phyloP scores from a whole-genome alignment of 176 grass and related monocot species.

The Rhynchospora pubera region DNA sequence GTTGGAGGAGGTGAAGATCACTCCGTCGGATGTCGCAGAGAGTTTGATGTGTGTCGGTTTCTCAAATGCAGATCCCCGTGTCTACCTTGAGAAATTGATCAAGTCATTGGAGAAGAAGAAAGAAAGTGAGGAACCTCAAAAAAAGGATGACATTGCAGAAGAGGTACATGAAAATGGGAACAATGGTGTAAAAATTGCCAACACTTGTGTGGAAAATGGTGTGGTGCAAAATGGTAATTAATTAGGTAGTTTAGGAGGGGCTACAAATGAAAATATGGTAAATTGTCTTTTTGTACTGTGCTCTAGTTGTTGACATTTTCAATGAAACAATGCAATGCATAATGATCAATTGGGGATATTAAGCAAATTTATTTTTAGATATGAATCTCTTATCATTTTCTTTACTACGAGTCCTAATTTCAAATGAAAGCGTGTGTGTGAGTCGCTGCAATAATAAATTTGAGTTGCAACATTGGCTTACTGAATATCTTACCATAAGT shows the following conservation, averaged over 20 bases:
- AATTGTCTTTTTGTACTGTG: background rate
- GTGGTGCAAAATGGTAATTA: background rate
- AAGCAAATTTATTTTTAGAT: too few species aligned
- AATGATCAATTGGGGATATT: too few species aligned
- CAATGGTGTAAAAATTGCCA: background rate
- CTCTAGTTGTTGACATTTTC: too few species aligned
- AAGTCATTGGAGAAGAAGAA: background rate
- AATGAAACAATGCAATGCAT: too few species aligned
- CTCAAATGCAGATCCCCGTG: conserved; percentile 11
- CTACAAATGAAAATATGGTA: background rate
- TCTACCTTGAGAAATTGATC: conserved; percentile 22
- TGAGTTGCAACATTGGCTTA: too few species aligned
- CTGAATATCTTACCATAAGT: too few species aligned
- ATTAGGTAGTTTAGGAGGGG: background rate
- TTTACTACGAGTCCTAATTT: too few species aligned
- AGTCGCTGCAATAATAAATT: too few species aligned
- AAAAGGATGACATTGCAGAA: background rate
- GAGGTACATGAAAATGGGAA: background rate
- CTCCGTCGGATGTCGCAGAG: conserved; percentile 55
- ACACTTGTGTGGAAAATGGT: background rate
- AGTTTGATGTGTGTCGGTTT: conserved; percentile 49
- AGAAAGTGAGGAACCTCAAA: conserved; percentile 1
- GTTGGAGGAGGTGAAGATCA: conserved; percentile 40
- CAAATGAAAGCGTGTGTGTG: too few species aligned
- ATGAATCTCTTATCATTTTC: too few species aligned